A percentile compares a stretch with the other conserved stretches of the same genome.
phyloP scores from a whole-genome alignment of 192 early-diverging fungal species.

The Mortierella claussenii region DNA sequence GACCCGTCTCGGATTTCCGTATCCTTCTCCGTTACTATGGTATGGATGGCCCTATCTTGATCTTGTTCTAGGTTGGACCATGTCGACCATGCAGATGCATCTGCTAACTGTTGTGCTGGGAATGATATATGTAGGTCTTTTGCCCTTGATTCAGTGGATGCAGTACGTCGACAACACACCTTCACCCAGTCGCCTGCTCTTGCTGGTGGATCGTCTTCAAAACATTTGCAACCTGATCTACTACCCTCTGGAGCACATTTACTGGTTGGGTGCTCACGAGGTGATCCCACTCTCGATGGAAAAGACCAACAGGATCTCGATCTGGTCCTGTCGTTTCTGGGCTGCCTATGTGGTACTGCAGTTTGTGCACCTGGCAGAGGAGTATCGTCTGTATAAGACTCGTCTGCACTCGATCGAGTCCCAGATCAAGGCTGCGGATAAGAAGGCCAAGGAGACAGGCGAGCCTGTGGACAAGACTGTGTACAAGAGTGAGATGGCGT shows the following conservation, averaged over 20 bases:
- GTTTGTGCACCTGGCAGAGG: slow-evolving; percentile 82
- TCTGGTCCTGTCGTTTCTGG: slow-evolving; percentile 98
- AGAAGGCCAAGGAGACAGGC: slow-evolving; percentile 54
- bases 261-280: slow-evolving; percentile 91
- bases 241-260: slow-evolving; percentile 97
- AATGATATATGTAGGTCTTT: slow-evolving; percentile 68
- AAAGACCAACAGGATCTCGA: slow-evolving; percentile 79
- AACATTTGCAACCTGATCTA: slow-evolving; percentile 88
- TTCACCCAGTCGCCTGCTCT: slow-evolving; percentile 67
- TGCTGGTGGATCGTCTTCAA: slow-evolving; percentile 84
- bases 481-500: slow-evolving; percentile 74
- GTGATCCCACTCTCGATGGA: slow-evolving; percentile 80
- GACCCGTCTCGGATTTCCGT: slow-evolving; percentile 91
- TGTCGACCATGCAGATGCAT: too few species aligned
- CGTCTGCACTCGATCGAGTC: slow-evolving; percentile 59
- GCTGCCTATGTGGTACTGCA: slow-evolving; percentile 91
- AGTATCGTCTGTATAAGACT: slow-evolving; percentile 67
- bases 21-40: slow-evolving; percentile 90
- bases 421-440: slow-evolving; percentile 68
- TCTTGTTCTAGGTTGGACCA: too few species aligned
- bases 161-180: slow-evolving; percentile 80
- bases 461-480: slow-evolving; percentile 57
- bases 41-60: neutral
- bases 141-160: slow-evolving; percentile 91
- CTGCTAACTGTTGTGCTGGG: too few species aligned